A percentile compares a stretch with the other conserved stretches of the same genome.
Conservation (phyloP, 495 filamentous ascomycete species). For the Alectoria sarmentosa region DNA sequence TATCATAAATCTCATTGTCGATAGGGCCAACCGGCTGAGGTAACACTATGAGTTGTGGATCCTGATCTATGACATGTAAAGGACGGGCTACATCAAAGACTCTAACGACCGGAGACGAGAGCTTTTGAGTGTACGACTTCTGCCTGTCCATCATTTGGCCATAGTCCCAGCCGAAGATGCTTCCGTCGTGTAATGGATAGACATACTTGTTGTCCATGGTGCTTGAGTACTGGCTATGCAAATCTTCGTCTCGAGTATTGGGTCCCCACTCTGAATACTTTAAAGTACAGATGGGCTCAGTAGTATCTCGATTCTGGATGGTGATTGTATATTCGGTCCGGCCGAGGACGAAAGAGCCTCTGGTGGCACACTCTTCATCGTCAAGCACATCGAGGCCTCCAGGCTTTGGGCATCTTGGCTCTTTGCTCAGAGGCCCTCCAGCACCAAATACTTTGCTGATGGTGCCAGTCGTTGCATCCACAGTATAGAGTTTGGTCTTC, state of each 20-base stretch:
- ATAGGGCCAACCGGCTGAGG: slow-evolving; percentile 75
- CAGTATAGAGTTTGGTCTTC: slow-evolving; percentile 69
- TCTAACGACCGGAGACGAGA: slow-evolving; percentile 75
- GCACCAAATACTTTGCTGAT: slow-evolving; percentile 62
- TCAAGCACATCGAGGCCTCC: slow-evolving; percentile 55
- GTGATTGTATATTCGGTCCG: slow-evolving; percentile 81
- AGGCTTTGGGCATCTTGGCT: slow-evolving; percentile 45
- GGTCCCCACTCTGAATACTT: slow-evolving; percentile 94
- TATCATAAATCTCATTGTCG: slow-evolving; percentile 47
- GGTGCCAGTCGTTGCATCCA: slow-evolving; percentile 77
- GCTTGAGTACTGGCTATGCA: slow-evolving; percentile 67
- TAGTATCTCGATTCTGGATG: slow-evolving; percentile 70
- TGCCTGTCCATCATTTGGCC: slow-evolving; percentile 43
- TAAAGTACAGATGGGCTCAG: slow-evolving; percentile 76
- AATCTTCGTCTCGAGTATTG: slow-evolving; percentile 84
- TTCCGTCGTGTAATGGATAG: slow-evolving; percentile 80
- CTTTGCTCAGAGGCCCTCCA: slow-evolving; percentile 42
- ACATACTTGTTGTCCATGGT: slow-evolving; percentile 87
- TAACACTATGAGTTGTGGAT: slow-evolving; percentile 65
- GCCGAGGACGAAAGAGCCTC: slow-evolving; percentile 68
- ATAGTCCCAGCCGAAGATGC: slow-evolving; percentile 72
- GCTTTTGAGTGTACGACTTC: slow-evolving; percentile 55
- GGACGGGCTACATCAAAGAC: slow-evolving; percentile 88
- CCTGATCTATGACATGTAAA: slow-evolving; percentile 46
- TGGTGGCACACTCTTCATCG: slow-evolving; percentile 63